Percentiles rank a stretch among this genome's conserved stretches.
phyloP scores from a whole-genome alignment of 768 basidiomycete genomes.

The Crassisporium funariophilum region DNA sequence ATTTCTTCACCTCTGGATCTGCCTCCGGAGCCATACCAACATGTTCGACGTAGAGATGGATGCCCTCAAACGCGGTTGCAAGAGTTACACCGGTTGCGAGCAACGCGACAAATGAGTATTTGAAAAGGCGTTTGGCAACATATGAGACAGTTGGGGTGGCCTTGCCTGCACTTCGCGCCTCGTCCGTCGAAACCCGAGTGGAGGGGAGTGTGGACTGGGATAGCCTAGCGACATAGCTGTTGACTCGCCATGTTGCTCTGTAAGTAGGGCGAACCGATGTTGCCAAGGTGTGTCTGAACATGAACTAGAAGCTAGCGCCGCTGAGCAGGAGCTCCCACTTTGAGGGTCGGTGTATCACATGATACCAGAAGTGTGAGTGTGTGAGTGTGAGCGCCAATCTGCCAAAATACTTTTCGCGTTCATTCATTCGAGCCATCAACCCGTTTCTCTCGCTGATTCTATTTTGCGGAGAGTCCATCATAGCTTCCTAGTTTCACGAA shows the following conservation, averaged over 20 bases:
- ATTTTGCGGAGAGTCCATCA: too few relatives aligned
- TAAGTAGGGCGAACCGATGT: too few relatives aligned
- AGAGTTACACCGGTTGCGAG: conserved; percentile 46
- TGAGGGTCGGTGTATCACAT: too few relatives aligned
- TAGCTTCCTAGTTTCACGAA: conserved; percentile 5
- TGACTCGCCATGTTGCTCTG: too few relatives aligned
- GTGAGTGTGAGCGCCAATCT: too few relatives aligned
- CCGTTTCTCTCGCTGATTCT: too few relatives aligned
- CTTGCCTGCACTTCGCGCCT: too few relatives aligned
- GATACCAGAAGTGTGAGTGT: too few relatives aligned
- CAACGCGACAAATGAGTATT: conserved; percentile 49
- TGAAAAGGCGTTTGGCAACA: conserved; percentile 39
- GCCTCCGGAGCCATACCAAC: conserved; percentile 45
- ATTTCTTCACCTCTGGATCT: conserved; percentile 56
- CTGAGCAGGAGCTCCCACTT: too few relatives aligned
- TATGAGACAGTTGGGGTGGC: not conserved
- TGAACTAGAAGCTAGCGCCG: conserved; percentile 1
- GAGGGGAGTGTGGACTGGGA: not conserved
- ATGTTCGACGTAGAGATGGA: conserved; percentile 68
- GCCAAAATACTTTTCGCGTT: too few relatives aligned
- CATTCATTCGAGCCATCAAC: too few relatives aligned
- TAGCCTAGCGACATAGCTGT: not conserved
- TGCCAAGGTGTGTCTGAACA: conserved; percentile 6
- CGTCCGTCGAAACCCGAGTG: too few relatives aligned
- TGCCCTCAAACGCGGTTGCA: conserved; percentile 51